Evolutionary conservation across 805 yeast genomes (phyloP).

Genomic region (Ogataea polymorpha): DNA sequence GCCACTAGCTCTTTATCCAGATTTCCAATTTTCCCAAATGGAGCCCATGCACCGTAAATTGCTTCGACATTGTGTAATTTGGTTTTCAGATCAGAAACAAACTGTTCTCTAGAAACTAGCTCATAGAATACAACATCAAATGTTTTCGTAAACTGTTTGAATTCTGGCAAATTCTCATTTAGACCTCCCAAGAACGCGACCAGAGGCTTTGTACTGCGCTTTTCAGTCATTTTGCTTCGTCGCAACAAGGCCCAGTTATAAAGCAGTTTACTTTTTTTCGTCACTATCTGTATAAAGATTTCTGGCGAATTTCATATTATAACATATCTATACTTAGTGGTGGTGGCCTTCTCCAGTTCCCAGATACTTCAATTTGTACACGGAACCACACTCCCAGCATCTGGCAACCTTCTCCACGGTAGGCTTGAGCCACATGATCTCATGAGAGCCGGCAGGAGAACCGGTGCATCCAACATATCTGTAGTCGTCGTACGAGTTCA

Average conservation of each 20-base stretch:
- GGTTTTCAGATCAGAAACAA: slow-evolving; percentile 39
- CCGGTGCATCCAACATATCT: slow-evolving; percentile 98
- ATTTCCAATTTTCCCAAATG: slow-evolving; percentile 45
- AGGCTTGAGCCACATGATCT: slow-evolving; percentile 88
- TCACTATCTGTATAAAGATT: not conserved
- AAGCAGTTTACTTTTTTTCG: not conserved
- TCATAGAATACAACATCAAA: slow-evolving; percentile 40
- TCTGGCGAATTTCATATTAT: slow-evolving; percentile 8
- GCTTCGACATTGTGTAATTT: slow-evolving; percentile 39
- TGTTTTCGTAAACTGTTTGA: slow-evolving; percentile 38
- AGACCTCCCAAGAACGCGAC: slow-evolving; percentile 52
- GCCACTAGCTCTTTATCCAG: slow-evolving; percentile 40
- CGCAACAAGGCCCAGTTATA: not conserved
- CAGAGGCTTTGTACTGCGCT: not conserved
- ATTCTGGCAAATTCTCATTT: slow-evolving; percentile 46
- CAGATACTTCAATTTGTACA: slow-evolving; percentile 81
- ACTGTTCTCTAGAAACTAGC: slow-evolving; percentile 40
- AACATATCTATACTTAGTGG: slow-evolving; percentile 37
- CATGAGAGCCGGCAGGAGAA: slow-evolving; percentile 89
- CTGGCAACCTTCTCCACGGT: slow-evolving; percentile 79
- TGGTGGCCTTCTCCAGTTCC: slow-evolving; percentile 70
- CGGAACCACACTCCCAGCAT: slow-evolving; percentile 99
- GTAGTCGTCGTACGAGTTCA: slow-evolving; percentile 87
- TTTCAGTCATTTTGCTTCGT: too few species aligned
- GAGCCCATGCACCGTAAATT: slow-evolving; percentile 51